Evolutionary conservation across 345 rosid genomes (phyloP), one percentile per base, ranked within the genome.

Genomic region (Moringa oleifera): DNA sequence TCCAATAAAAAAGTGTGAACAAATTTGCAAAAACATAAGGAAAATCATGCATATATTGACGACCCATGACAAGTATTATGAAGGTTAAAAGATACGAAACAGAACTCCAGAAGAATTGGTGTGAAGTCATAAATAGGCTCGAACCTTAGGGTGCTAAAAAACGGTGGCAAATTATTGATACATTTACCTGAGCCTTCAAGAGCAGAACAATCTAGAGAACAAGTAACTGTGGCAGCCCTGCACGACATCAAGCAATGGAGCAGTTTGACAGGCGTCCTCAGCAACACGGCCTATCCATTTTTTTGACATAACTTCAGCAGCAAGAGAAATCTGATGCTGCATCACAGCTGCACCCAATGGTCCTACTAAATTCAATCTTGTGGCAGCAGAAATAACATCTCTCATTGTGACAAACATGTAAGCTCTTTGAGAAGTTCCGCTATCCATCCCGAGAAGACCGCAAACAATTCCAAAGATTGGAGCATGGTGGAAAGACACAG

Each of bases 131-230:
- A 65, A 54, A 24, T 65, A 54, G 33, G 7, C 47, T 56, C 21
- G 55, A 20, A 46, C 61, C 55, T 25, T 54, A 65, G n/a, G n/a
- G 20, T 57, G 37, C 36, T 55, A 41, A 41, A 9, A 4, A 41
- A 4, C 28, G 25, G 31, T 57, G 11, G 55, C 69, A 0, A 65
- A 31, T 17, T 53, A 66, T 18, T 57, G 19, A 0, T 54, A 51
- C 21, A 23, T 7, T 17, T 20, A 47, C 62, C 28, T 28, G 16
- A 1, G 19, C 24, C 55, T 54, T 87, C 79, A 91, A 46, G 94
- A 88, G 69, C 87, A 85, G 68, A 91, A 89, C 76, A 91, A 63
- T 69, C 96, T 85, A 0, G 98, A 91, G 70, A 86, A 91, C 83
- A 88, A 70, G 78, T 88, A 91, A 66, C 74, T 64, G 50, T 84